Percentiles rank a stretch among this genome's conserved stretches.
Evolutionary conservation across 192 early-diverging fungal genomes (phyloP).

Genomic region (Fimicolochytrium jonesii): DNA sequence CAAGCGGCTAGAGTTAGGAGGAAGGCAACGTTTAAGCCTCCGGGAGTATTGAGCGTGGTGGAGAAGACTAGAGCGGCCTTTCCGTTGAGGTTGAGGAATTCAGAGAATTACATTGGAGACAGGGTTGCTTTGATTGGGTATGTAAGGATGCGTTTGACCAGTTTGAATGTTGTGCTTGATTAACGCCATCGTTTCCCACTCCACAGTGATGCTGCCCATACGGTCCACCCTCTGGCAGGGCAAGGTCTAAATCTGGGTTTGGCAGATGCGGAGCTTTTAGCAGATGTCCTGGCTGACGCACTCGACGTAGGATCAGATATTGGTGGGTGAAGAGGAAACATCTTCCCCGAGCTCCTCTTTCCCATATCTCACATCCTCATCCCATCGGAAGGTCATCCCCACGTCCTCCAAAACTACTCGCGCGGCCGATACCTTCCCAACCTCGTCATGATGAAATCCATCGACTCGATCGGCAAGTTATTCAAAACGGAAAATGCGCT

Average conservation of each 20-base stretch:
- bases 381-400: slow-evolving; percentile 44
- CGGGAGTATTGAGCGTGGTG: slow-evolving; percentile 56
- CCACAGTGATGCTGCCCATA: slow-evolving; percentile 86
- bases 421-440: slow-evolving; percentile 76
- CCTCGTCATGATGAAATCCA: slow-evolving; percentile 76
- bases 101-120: slow-evolving; percentile 68
- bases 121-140: slow-evolving; percentile 86
- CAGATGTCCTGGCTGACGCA: slow-evolving; percentile 59
- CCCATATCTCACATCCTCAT: background rate
- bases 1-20: no score
- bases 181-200: background rate
- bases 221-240: slow-evolving; percentile 92
- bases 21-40: slow-evolving; percentile 28
- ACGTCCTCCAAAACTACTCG: slow-evolving; percentile 77
- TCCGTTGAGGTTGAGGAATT: slow-evolving; percentile 78
- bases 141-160: background rate
- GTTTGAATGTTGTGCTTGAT: background rate
- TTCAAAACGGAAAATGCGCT: slow-evolving; percentile 65
- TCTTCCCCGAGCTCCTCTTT: background rate
- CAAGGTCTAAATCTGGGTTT: slow-evolving; percentile 95
- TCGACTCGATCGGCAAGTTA: slow-evolving; percentile 75
- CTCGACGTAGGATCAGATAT: slow-evolving; percentile 74
- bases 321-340: slow-evolving; percentile 37
- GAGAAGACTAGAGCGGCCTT: slow-evolving; percentile 73
- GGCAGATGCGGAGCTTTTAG: slow-evolving; percentile 72